These are phyloP conservation scores for Mucor irregularis DNA, from an alignment of 371 early-diverging fungal genomes.

Conservation along the genomic window DNA sequence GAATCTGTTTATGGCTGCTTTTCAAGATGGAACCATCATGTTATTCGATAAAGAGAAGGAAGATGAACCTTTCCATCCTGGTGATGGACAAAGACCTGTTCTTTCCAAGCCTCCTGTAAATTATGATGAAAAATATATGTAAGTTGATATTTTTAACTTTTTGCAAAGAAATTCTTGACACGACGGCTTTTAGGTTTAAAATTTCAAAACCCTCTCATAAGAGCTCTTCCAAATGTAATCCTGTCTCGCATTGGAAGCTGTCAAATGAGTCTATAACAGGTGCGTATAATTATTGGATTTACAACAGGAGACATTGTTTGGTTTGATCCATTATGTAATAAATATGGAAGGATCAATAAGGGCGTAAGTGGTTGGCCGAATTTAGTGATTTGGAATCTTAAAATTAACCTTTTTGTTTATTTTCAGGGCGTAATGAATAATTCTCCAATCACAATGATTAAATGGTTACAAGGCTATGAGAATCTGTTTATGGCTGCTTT, in stretches of 20 bases:
- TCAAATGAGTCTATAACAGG: conserved; percentile 66
- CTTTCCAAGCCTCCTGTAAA: not conserved
- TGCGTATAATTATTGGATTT: conserved; percentile 77
- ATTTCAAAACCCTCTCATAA: conserved; percentile 53
- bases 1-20: conserved; percentile 81
- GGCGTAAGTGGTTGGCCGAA: conserved; percentile 26
- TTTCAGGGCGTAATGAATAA: conserved; percentile 70
- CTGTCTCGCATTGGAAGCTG: conserved; percentile 74
- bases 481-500: conserved; percentile 83
- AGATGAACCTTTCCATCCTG: conserved; percentile 56
- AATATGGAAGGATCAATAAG: conserved; percentile 62
- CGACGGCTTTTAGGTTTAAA: conserved; percentile 64
- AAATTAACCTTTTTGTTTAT: not conserved
- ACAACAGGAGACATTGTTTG: conserved; percentile 85
- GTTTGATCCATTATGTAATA: conserved; percentile 80
- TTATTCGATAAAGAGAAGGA: conserved; percentile 90
- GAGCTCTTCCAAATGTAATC: conserved; percentile 66
- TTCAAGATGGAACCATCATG: conserved; percentile 76
- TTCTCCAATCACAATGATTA: conserved; percentile 74
- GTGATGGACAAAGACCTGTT: conserved; percentile 11
- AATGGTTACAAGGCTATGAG: conserved; percentile 92
- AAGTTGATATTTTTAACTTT: not conserved
- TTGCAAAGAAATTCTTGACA: no score
- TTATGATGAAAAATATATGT: conserved; percentile 4
- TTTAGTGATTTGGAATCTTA: not conserved